Percentiles rank a stretch among this genome's conserved stretches.
Conservation (phyloP, 441 rosid species). For the Gossypium davidsonii region DNA sequence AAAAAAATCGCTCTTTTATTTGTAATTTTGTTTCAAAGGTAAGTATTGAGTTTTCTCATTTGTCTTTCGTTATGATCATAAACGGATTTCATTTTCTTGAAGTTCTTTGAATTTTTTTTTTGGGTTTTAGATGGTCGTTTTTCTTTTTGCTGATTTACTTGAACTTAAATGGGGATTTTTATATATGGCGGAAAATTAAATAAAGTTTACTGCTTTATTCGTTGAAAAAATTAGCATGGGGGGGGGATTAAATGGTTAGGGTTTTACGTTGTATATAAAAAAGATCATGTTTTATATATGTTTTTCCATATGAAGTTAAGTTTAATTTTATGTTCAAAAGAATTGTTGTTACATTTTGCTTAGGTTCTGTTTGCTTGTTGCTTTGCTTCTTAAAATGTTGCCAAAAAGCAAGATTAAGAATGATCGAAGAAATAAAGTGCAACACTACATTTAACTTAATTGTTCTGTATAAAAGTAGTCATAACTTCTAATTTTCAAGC, state of each 20-base stretch:
- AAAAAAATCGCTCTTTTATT: neutral
- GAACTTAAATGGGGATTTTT: neutral
- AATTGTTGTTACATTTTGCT: neutral
- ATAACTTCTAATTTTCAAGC: neutral
- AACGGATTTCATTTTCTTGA: neutral
- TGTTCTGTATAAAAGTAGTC: neutral
- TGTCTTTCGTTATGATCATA: neutral
- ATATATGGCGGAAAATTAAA: neutral
- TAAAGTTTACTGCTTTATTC: neutral
- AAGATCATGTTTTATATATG: neutral
- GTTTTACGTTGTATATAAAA: neutral
- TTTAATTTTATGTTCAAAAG: neutral
- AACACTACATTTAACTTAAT: neutral
- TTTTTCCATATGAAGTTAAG: neutral
- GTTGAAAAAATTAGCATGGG: neutral
- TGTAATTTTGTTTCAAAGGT: neutral
- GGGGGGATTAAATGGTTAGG: neutral
- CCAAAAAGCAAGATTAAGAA: neutral
- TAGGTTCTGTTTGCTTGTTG: neutral
- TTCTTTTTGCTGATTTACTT: neutral
- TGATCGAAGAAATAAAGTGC: neutral
- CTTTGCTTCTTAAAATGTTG: neutral
- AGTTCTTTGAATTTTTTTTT: neutral
- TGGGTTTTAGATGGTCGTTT: neutral
- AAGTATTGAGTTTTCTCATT: neutral